Evolutionary conservation across 1,284 basidiomycete genomes (phyloP), one percentile per base, ranked within the genome.

Genomic region (Sporisorium scitamineum): DNA sequence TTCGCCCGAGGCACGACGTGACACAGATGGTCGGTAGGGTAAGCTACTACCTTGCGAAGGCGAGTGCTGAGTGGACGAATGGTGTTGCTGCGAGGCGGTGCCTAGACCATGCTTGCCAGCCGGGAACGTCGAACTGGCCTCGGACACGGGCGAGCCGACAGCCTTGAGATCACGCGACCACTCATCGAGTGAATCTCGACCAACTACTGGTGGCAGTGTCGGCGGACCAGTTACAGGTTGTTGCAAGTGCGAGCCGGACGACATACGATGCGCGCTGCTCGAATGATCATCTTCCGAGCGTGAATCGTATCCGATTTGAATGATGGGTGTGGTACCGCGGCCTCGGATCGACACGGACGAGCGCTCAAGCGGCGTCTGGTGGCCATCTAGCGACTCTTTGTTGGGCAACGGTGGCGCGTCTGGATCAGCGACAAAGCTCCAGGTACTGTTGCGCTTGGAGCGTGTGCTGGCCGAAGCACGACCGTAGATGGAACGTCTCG

Each of bases 361-460:
- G 4, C 58, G 39, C 9, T 67, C 61, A 8, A 48, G 53, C 32
- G 58, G 48, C 13, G 55, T 59, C 16, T 42, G 26, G 24, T 50
- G 60, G 4, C 52, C 50, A 26, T 76, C 73, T 39, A 74, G 31
- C 51, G 68, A 76, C 58, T 76, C 78, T 55, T 81, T 81, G 65
- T 63, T 63, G 5, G 72, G 78, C 34, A 81, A 54, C 16, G 76
- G 73, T 45, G 76, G 78, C 8, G 80, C 77, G 34, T 79, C 70
- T 3, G 67, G 72, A 51, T 81, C 80, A 11, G 80, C 79, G 9
- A 73, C 68, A 48, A 81, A 82, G 62, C 73, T 79, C 80, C 80
- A 82, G 8, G 80, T 81, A 42, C 75, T 78, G 70, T 82, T 81
- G 27, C 80, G 69, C 56, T 81, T 81, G n/a, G 71, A 76, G 16